A percentile compares a stretch with the other conserved stretches of the same genome.
phyloP scores from a whole-genome alignment of 768 basidiomycete species.

The Boletus fagicola region DNA sequence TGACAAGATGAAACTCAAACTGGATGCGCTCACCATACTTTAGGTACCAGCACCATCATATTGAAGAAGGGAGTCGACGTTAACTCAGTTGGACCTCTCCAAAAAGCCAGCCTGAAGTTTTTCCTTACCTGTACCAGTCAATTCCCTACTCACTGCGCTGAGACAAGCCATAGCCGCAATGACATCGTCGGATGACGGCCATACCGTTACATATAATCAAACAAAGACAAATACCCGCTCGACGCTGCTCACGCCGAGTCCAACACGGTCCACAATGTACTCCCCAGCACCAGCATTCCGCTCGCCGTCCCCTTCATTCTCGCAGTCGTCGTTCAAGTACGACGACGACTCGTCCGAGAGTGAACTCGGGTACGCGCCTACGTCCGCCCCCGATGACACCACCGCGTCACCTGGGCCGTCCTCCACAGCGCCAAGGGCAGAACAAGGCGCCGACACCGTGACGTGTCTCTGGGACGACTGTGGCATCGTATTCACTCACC shows the following conservation, averaged over 20 bases:
- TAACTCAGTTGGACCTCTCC: background rate
- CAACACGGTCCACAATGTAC: constrained; percentile 29
- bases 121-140: background rate
- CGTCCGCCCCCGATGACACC: constrained; percentile 15
- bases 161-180: too few species aligned
- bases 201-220: constrained; percentile 4
- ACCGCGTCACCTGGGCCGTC: constrained; percentile 24
- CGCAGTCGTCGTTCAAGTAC: constrained; percentile 30
- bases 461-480: constrained; percentile 87
- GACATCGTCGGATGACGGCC: too few species aligned
- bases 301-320: constrained; percentile 41
- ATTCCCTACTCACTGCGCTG: background rate
- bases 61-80: background rate
- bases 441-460: constrained; percentile 51
- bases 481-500: constrained; percentile 65
- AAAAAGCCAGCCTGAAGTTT: background rate
- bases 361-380: constrained; percentile 19
- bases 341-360: constrained; percentile 29
- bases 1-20: background rate
- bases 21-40: background rate
- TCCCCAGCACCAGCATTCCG: constrained; percentile 40
- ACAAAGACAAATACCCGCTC: constrained; percentile 20
- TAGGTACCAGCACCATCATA: background rate
- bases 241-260: background rate
- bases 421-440: constrained; percentile 16